Base-by-base conservation (phyloP, 306 rosid species). In the Biancaea sappan region DNA sequence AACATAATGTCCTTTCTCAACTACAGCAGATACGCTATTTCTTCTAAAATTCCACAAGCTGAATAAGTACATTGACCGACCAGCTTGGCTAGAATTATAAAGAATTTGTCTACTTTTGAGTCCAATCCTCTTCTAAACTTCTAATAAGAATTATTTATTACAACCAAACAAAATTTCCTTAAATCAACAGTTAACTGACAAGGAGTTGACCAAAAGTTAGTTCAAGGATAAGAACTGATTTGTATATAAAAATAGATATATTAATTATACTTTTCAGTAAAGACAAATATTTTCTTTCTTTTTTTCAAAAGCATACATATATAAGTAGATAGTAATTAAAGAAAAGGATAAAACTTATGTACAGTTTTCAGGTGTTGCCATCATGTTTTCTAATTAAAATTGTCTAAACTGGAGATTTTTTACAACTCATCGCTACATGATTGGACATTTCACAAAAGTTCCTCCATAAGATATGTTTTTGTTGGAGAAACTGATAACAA, bases 1-100 rank as follows among this genome's bases (percentile, higher is more conserved):
- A 53, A 54, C 61, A 62, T 61, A 66, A 76, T 21, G 16, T 26
- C 72, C 64, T 64, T 19, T 77, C 47, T 47, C 31, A 69, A 43
- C 60, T 51, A 57, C 38, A 73, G 67, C 57, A 61, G 69, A 38
- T 16, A 76, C 54, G 66, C 3, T 35, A 19, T 56, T 28, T n/a
- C 61, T 31, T 66, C 35, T 14, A 16, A 71, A 40, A 41, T 59
- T 57, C 58, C 53, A 38, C 41, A 63, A 22, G 28, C 44, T 26
- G 41, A 35, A 65, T 46, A 65, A 47, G 68, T 53, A 32, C 14
- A 63, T 53, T 53, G 22, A 37, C 38, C 6, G 43, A 62, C 44
- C 28, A 54, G 50, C 50, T 44, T 65, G 61, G 19, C 44, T 22
- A 5, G 40, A 70, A 15, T 31, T 18, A 19, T n/a, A 35, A 61